Evolutionary conservation across 2,329 filamentous ascomycete genomes (phyloP), one percentile per base, ranked within the genome.

Genomic region (Phaeosphaeria sp.): DNA sequence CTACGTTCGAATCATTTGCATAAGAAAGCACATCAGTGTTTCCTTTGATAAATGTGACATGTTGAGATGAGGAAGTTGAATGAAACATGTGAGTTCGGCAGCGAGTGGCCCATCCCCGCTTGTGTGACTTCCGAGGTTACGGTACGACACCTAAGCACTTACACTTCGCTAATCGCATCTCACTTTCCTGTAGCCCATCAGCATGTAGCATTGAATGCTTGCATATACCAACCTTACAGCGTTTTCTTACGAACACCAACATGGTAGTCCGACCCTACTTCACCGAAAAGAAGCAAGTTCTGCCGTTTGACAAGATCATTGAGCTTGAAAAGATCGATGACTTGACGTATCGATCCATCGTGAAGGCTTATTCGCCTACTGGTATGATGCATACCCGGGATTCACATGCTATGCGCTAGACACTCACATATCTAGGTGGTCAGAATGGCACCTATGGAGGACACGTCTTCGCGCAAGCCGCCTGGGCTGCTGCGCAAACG

Each of bases 391-490:
- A 74, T 21, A n/a, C 74, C 2, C 24, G 22, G 18, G 13, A 17
- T n/a, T 36, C 15, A 3, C 11, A 13, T 13, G 3, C 11, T 13
- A 11, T 36, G 30, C 8, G 6, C 11, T 36, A 36, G 30, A 13
- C 30, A 36, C 30, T 17, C 25, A 20, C n/a, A 6, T 33, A 20
- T 33, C 25, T 33, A 21, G 46, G 44, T n/a, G 51, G 45, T 3
- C 21, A 54, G 20, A 43, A 54, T 43, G 74, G 78, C 15, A 80
- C 83, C 0, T 86, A 84, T 69, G 84, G 84, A 13, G 84, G 84
- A 1, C 83, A 87, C 73, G 83, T 86, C 4, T 86, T 82, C 62
- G 81, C 82, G n/a, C 84, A 86, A 69, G 81, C 84, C 30, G 83
- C 82, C 17, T 86, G 82, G 76, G 84, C 84, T 17, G 84, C 84